A percentile compares a stretch with the other conserved stretches of the same genome.
These are phyloP conservation scores for Oryza nivara DNA, from an alignment of 176 grass and related monocot genomes.

Conservation along the genomic window DNA sequence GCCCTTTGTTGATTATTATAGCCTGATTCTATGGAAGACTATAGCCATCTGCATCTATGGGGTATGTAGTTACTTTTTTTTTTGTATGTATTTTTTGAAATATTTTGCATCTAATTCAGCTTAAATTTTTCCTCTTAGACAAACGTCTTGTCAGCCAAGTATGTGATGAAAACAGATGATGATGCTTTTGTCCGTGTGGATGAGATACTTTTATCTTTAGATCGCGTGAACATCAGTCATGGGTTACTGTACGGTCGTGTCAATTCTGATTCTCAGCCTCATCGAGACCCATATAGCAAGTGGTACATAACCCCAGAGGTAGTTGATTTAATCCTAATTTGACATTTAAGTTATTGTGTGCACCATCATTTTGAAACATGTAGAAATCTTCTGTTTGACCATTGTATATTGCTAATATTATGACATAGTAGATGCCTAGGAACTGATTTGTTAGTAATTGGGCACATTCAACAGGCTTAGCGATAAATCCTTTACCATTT, in stretches of 20 bases:
- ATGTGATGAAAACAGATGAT: slow-evolving; percentile 99
- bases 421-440: slow-evolving; percentile 3
- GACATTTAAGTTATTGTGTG: slow-evolving; percentile 6
- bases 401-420: not conserved
- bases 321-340: slow-evolving; percentile 27
- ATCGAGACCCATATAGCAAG: slow-evolving; percentile 94
- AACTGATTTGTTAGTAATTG: slow-evolving; percentile 6
- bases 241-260: slow-evolving; percentile 85
- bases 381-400: not conserved
- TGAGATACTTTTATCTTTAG: slow-evolving; percentile 77
- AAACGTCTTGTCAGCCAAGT: slow-evolving; percentile 78
- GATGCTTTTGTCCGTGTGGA: slow-evolving; percentile 99
- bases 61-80: slow-evolving; percentile 48
- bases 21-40: slow-evolving; percentile 97
- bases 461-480: not conserved
- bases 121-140: slow-evolving; percentile 54
- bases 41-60: slow-evolving; percentile 97
- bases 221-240: slow-evolving; percentile 62
- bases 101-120: not conserved
- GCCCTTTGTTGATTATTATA: slow-evolving; percentile 99
- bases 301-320: slow-evolving; percentile 96
- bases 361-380: slow-evolving; percentile 2
- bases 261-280: slow-evolving; percentile 91
- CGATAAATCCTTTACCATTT: slow-evolving; percentile 11
- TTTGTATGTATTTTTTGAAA: not conserved